A percentile compares a stretch with the other conserved stretches of the same genome.
Conservation (phyloP, 2,329 filamentous ascomycete species). For the Neofusicoccum cordaticola region DNA sequence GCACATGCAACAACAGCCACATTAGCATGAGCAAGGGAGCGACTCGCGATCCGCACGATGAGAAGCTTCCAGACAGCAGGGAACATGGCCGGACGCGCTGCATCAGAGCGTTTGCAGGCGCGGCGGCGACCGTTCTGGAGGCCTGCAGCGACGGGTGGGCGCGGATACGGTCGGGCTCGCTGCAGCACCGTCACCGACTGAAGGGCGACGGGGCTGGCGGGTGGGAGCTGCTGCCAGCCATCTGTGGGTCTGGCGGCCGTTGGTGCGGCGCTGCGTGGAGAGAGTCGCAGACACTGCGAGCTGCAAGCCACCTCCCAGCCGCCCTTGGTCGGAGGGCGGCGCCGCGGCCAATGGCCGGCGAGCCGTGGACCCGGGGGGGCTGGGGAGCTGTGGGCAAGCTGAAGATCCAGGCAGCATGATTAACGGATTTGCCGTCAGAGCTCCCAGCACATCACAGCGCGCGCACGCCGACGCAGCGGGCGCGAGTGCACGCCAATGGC, state of each 20-base stretch:
- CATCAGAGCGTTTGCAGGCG: background rate
- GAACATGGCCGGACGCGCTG: background rate
- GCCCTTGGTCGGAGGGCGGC: background rate
- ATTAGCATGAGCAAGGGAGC: background rate
- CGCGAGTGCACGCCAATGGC: background rate
- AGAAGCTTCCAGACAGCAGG: conserved; percentile 9
- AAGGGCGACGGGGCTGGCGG: background rate
- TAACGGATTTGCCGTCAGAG: conserved; percentile 13
- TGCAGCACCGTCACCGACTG: background rate
- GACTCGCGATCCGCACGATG: background rate
- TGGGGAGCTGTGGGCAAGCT: conserved; percentile 9
- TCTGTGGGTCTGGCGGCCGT: background rate
- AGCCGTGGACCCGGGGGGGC: background rate
- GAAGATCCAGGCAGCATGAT: background rate
- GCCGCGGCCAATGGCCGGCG: conserved; percentile 12
- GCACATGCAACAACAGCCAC: conserved; percentile 9
- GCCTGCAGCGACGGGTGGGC: background rate
- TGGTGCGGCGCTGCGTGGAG: background rate
- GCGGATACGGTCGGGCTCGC: background rate
- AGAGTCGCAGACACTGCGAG: background rate
- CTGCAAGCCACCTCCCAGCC: conserved; percentile 13
- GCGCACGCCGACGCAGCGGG: background rate
- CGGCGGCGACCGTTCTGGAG: conserved; percentile 1
- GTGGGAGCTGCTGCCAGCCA: conserved; percentile 1
- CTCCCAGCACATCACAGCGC: background rate